Evolutionary conservation across 352 stramenopile species (phyloP).

Genomic region (Pythium vanterpoolii): DNA sequence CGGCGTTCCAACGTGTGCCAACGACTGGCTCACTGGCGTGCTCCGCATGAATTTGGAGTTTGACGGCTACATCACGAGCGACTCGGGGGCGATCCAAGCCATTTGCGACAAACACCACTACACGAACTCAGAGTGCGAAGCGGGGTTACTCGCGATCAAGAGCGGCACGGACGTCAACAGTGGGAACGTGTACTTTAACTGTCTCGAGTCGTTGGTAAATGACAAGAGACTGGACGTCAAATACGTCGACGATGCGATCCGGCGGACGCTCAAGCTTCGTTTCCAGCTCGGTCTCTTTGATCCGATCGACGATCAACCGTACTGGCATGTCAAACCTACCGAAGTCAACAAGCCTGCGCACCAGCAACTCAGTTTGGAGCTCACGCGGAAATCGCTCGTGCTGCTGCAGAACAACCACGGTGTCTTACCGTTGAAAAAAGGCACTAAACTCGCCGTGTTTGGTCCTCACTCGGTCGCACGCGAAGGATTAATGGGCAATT

Average conservation of each 20-base stretch:
- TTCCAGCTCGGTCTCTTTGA: conserved; percentile 93
- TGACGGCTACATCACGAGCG: conserved; percentile 94
- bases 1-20: conserved; percentile 91
- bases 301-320: conserved; percentile 77
- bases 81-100: conserved; percentile 90
- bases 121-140: conserved; percentile 67
- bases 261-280: conserved; percentile 76
- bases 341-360: conserved; percentile 72
- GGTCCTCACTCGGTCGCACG: conserved; percentile 73
- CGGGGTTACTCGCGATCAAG: conserved; percentile 50
- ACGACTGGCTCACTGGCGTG: conserved; percentile 67
- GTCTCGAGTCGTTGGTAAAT: conserved; percentile 56
- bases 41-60: conserved; percentile 83
- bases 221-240: conserved; percentile 47
- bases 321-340: conserved; percentile 61
- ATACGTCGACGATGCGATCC: conserved; percentile 54
- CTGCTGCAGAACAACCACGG: conserved; percentile 89
- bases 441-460: conserved; percentile 62
- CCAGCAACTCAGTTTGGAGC: conserved; percentile 61
- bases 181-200: conserved; percentile 72
- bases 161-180: conserved; percentile 89
- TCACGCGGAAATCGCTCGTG: conserved; percentile 88
- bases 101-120: conserved; percentile 81
- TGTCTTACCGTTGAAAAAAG: conserved; percentile 67
- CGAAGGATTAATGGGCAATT: conserved; percentile 78